Conservation (phyloP, 805 yeast genomes). For the Starmerella vaccinii region DNA sequence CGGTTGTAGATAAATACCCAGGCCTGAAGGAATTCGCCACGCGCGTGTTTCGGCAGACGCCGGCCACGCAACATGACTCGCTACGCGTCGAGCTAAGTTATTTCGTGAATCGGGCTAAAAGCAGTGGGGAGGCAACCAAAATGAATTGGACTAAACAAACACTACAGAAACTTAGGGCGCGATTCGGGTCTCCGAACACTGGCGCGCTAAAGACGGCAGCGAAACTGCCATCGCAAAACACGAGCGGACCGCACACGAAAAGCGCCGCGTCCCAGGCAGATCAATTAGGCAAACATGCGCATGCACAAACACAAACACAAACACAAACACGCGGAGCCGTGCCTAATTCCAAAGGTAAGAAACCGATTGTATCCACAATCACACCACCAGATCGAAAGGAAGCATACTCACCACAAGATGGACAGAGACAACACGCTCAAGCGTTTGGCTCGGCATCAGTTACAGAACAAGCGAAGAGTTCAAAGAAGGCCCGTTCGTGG, state of each 20-base stretch:
- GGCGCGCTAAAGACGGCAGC: neutral
- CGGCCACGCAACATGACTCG: slow-evolving; percentile 9
- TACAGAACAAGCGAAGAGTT: neutral
- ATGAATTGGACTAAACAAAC: slow-evolving; percentile 16
- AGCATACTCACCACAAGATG: neutral
- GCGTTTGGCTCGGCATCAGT: neutral
- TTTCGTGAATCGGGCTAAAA: slow-evolving; percentile 11
- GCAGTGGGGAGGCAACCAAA: slow-evolving; percentile 10
- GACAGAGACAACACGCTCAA: neutral
- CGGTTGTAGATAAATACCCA: slow-evolving; percentile 12
- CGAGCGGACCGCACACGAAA: too few species aligned
- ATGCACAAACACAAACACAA: too few species aligned
- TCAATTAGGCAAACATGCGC: too few species aligned
- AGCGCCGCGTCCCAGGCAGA: too few species aligned
- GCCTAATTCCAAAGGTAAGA: neutral
- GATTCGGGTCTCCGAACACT: slow-evolving; percentile 6
- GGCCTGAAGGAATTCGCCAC: slow-evolving; percentile 19
- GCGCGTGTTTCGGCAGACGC: slow-evolving; percentile 4
- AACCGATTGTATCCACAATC: neutral
- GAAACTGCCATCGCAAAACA: too few species aligned
- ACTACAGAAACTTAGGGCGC: neutral
- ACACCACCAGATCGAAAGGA: neutral
- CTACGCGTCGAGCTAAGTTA: slow-evolving; percentile 9
- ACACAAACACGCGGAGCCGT: too few species aligned
- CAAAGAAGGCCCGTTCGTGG: neutral